Conservation (phyloP, 176 grass and related monocot genomes). For the Alloteropsis semialata region DNA sequence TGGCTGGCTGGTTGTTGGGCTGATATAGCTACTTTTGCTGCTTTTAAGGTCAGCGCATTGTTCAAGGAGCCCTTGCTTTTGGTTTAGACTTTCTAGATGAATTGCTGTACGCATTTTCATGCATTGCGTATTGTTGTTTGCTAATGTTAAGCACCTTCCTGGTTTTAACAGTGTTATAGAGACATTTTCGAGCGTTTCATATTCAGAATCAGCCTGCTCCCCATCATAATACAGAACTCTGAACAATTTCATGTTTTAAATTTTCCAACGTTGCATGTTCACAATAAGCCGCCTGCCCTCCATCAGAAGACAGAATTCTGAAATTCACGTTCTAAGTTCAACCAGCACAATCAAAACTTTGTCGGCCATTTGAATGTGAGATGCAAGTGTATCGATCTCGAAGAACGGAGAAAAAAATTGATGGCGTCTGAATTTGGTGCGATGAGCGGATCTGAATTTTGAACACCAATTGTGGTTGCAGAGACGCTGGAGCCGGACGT, state of each 20-base stretch:
- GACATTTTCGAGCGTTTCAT: background rate
- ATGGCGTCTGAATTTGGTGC: background rate
- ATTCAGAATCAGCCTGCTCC: background rate
- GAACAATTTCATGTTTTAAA: background rate
- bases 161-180: background rate
- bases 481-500: slow-evolving; percentile 85
- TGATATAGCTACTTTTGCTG: background rate
- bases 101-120: background rate
- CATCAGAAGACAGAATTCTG: background rate
- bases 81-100: background rate
- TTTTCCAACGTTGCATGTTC: background rate
- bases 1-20: background rate
- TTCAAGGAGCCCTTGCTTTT: background rate
- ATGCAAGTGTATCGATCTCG: background rate
- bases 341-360: background rate
- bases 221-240: background rate
- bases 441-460: background rate
- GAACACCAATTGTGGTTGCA: background rate
- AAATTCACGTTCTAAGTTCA: background rate
- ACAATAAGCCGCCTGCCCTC: background rate
- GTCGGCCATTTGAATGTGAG: background rate
- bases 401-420: background rate
- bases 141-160: background rate
- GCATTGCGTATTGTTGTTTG: background rate
- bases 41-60: slow-evolving; percentile 4